A percentile compares a stretch with the other conserved stretches of the same genome.
Conservation (phyloP, 129 eudicot genomes). For the Cynara cardunculus region DNA sequence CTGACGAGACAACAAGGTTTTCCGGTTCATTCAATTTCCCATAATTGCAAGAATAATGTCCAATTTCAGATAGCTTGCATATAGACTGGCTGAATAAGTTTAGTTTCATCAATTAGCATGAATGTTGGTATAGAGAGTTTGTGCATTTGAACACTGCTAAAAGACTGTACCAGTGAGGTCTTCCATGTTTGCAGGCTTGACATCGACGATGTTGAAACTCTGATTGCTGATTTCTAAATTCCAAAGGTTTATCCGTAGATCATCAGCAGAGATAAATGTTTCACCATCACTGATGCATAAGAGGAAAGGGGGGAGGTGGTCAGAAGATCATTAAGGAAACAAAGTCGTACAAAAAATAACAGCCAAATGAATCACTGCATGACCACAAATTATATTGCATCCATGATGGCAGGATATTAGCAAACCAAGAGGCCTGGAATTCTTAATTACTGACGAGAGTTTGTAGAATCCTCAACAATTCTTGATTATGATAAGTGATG, state of each 20-base stretch:
- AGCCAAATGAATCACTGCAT: slow-evolving; percentile 11
- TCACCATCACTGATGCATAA: slow-evolving; percentile 75
- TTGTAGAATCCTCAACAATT: background rate
- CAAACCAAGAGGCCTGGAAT: background rate
- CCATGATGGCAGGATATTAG: background rate
- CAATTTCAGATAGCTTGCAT: background rate
- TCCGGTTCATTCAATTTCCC: background rate
- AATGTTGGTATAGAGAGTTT: background rate
- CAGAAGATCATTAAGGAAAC: slow-evolving; percentile 17
- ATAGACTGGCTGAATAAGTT: background rate
- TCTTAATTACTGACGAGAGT: background rate
- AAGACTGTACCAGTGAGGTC: slow-evolving; percentile 74
- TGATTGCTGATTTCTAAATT: slow-evolving; percentile 89
- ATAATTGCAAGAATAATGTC: background rate
- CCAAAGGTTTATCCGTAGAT: slow-evolving; percentile 95
- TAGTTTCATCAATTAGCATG: background rate
- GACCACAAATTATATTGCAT: background rate
- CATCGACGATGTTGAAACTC: slow-evolving; percentile 94
- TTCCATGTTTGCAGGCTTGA: slow-evolving; percentile 89
- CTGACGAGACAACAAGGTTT: background rate
- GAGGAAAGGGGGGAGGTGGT: background rate
- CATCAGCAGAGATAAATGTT: slow-evolving; percentile 96
- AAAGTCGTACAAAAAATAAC: background rate
- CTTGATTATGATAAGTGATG: background rate
- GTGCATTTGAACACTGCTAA: background rate